These are phyloP conservation scores for Salix dunnii DNA, from an alignment of 345 rosid genomes.

Conservation along the genomic window DNA sequence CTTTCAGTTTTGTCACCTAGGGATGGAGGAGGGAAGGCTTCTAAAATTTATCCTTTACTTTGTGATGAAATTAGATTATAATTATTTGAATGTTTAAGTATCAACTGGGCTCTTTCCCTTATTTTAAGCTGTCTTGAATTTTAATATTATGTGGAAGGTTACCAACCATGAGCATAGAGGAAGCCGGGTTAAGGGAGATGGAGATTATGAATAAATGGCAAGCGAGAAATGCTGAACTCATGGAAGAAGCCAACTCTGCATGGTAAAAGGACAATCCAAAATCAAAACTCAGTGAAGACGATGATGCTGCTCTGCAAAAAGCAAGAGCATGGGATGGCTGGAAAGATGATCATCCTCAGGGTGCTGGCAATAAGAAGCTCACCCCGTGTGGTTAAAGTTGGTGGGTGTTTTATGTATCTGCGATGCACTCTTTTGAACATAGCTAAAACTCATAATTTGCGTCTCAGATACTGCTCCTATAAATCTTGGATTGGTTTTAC, in stretches of 20 bases:
- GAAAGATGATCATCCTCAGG: constrained; percentile 98
- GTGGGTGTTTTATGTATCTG: constrained; percentile 8
- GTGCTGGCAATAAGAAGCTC: constrained; percentile 95
- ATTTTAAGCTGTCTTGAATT: background rate
- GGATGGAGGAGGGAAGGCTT: background rate
- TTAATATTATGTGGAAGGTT: constrained; percentile 39
- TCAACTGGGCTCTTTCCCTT: background rate
- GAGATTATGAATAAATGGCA: constrained; percentile 89
- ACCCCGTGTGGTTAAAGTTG: constrained; percentile 78
- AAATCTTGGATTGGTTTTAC: background rate
- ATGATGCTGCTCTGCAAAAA: constrained; percentile 63
- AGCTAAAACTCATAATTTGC: background rate
- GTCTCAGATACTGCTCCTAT: background rate
- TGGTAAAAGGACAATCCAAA: constrained; percentile 65
- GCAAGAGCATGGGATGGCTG: constrained; percentile 94
- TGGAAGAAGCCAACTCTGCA: constrained; percentile 86
- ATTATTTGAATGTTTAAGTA: background rate
- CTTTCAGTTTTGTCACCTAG: background rate
- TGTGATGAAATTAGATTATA: background rate
- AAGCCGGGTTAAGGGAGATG: constrained; percentile 94
- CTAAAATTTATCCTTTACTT: background rate
- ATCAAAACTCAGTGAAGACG: constrained; percentile 42
- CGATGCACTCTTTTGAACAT: background rate
- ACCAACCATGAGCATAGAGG: constrained; percentile 99
- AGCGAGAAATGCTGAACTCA: constrained; percentile 65